phyloP scores from a whole-genome alignment of 768 basidiomycete genomes.

The Russula sp. region DNA sequence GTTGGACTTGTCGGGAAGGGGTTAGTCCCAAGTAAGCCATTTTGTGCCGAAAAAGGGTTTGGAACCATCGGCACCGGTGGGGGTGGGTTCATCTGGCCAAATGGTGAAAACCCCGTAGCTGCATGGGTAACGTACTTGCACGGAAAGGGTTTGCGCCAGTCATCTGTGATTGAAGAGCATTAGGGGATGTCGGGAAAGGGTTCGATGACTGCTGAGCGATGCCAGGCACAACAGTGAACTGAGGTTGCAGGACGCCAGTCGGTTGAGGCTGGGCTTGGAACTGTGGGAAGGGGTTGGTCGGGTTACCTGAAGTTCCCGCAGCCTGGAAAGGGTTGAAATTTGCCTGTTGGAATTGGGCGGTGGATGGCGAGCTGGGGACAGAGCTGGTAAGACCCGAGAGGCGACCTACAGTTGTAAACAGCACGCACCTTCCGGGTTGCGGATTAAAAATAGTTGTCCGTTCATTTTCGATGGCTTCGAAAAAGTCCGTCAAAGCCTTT shows the following conservation, averaged over 20 bases:
- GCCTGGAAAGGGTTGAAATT: slow-evolving; percentile 76
- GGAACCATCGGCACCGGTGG: slow-evolving; percentile 19
- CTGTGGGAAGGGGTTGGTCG: slow-evolving; percentile 43
- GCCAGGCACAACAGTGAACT: slow-evolving; percentile 28
- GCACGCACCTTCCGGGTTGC: slow-evolving; percentile 52
- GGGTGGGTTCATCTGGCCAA: slow-evolving; percentile 15
- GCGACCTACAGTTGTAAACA: neutral
- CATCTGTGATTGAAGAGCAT: slow-evolving; percentile 48
- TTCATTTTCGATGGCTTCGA: slow-evolving; percentile 80
- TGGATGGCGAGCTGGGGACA: slow-evolving; percentile 45
- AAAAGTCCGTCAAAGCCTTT: slow-evolving; percentile 76
- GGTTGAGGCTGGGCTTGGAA: slow-evolving; percentile 39
- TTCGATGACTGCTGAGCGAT: slow-evolving; percentile 18
- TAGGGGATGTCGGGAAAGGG: slow-evolving; percentile 49
- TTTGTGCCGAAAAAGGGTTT: slow-evolving; percentile 25
- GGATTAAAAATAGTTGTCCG: slow-evolving; percentile 74
- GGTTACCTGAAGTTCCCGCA: slow-evolving; percentile 54
- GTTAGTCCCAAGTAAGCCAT: slow-evolving; percentile 8
- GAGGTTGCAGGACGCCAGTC: slow-evolving; percentile 50
- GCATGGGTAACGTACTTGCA: slow-evolving; percentile 53
- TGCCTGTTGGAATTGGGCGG: slow-evolving; percentile 54
- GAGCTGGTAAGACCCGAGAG: slow-evolving; percentile 8
- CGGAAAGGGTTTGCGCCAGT: slow-evolving; percentile 72
- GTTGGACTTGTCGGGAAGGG: slow-evolving; percentile 9
- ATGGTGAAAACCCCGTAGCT: slow-evolving; percentile 28